Percentiles rank a stretch among this genome's conserved stretches.
Conservation (phyloP, 768 basidiomycete species). For the Fomitopsis pulvina region DNA sequence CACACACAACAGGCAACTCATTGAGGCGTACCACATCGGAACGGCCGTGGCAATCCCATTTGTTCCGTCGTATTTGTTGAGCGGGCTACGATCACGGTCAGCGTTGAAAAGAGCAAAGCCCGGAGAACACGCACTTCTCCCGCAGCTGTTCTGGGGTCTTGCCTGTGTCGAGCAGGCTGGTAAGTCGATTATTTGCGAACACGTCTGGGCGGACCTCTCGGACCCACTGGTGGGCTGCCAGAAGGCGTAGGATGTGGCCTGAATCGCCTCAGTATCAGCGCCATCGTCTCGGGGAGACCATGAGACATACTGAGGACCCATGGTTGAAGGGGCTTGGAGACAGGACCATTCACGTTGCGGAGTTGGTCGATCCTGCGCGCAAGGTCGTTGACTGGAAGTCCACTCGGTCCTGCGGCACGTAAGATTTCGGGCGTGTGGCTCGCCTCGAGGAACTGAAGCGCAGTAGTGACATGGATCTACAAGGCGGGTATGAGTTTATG, state of each 20-base stretch:
- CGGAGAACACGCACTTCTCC: too few relatives aligned
- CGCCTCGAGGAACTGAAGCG: too few relatives aligned
- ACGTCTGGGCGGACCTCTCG: conserved; percentile 16
- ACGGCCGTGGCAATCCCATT: conserved; percentile 7
- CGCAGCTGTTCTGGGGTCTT: conserved; percentile 6
- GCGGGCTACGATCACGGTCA: neutral
- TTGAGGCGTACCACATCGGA: conserved; percentile 1
- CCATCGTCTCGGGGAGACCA: too few relatives aligned
- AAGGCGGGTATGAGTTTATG: too few relatives aligned
- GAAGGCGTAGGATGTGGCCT: conserved; percentile 13
- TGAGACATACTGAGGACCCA: too few relatives aligned
- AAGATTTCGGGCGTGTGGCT: too few relatives aligned
- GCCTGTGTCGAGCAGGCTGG: conserved; percentile 12
- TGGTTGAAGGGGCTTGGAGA: too few relatives aligned
- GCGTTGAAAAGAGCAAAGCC: neutral
- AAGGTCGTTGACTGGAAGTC: too few relatives aligned
- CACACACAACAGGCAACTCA: neutral
- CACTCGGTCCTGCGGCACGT: too few relatives aligned
- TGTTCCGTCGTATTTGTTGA: conserved; percentile 13
- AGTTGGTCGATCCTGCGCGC: too few relatives aligned
- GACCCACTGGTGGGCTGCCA: conserved; percentile 17
- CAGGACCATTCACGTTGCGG: too few relatives aligned
- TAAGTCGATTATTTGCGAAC: conserved; percentile 15
- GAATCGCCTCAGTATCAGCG: neutral
- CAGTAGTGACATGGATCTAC: too few relatives aligned